phyloP scores from a whole-genome alignment of 2,329 filamentous ascomycete species.

The Cercospora brassicicola region DNA sequence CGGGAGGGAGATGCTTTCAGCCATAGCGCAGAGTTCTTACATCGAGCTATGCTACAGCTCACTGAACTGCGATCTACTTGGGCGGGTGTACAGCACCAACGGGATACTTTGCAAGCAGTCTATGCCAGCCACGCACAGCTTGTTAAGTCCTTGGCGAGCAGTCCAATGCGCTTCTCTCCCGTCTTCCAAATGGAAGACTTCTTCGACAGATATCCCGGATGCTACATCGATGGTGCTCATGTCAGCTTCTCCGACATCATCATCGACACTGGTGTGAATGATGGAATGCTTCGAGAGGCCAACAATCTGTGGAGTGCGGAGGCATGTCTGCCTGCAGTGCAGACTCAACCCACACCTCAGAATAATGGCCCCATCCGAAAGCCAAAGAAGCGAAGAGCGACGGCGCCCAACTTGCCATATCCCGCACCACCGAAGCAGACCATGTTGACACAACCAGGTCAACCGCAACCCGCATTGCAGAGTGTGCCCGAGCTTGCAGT shows the following conservation, averaged over 20 bases:
- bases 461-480: slow-evolving; percentile 17
- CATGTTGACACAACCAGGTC: not conserved
- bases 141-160: slow-evolving; percentile 69
- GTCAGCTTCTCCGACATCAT: slow-evolving; percentile 68
- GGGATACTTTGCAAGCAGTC: slow-evolving; percentile 73
- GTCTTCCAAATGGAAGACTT: slow-evolving; percentile 86
- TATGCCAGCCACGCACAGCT: slow-evolving; percentile 77
- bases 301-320: not conserved
- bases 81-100: slow-evolving; percentile 77
- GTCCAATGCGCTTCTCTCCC: slow-evolving; percentile 70
- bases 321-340: slow-evolving; percentile 12
- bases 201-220: slow-evolving; percentile 76
- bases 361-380: slow-evolving; percentile 16
- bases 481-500: slow-evolving; percentile 11
- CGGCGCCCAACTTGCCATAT: slow-evolving; percentile 28
- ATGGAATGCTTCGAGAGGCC: slow-evolving; percentile 4
- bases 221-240: slow-evolving; percentile 72
- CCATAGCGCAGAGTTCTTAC: slow-evolving; percentile 67
- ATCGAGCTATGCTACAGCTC: slow-evolving; percentile 76
- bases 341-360: slow-evolving; percentile 11
- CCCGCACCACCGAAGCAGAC: slow-evolving; percentile 25
- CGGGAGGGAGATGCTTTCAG: slow-evolving; percentile 64
- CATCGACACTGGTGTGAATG: slow-evolving; percentile 13
- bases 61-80: slow-evolving; percentile 72
- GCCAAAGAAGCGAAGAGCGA: slow-evolving; percentile 29